Conservation (phyloP, 176 grass and related monocot species). For the Thalia dealbata region DNA sequence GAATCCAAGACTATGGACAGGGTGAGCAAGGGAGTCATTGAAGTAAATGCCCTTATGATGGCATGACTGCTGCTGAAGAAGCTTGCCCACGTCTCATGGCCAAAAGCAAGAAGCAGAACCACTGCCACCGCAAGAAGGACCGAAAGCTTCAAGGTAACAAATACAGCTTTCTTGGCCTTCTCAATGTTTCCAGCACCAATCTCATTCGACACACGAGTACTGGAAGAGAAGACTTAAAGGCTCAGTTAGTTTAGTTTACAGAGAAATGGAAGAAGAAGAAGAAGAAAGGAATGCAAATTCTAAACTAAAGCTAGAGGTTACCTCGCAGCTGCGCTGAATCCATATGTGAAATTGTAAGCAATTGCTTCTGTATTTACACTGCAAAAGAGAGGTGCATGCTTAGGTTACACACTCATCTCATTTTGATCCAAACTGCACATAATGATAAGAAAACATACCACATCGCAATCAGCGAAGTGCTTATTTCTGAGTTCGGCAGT, state of each 20-base stretch:
- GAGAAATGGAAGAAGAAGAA: background rate
- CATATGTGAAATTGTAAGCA: slow-evolving; percentile 74
- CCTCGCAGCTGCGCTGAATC: slow-evolving; percentile 82
- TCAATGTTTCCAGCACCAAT: slow-evolving; percentile 57
- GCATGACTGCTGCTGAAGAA: slow-evolving; percentile 50
- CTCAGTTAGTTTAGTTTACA: background rate
- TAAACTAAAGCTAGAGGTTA: background rate
- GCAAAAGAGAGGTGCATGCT: slow-evolving; percentile 9
- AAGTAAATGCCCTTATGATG: slow-evolving; percentile 48
- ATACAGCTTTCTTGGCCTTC: slow-evolving; percentile 58
- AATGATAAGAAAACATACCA: slow-evolving; percentile 38
- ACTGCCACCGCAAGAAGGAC: slow-evolving; percentile 46
- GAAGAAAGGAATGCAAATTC: background rate
- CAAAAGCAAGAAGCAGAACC: slow-evolving; percentile 42
- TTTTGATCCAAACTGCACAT: background rate
- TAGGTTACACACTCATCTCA: background rate
- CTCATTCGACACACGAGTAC: slow-evolving; percentile 88
- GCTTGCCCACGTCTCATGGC: slow-evolving; percentile 53
- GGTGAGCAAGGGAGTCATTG: slow-evolving; percentile 46
- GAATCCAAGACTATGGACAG: slow-evolving; percentile 74
- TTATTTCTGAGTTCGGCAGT: slow-evolving; percentile 64
- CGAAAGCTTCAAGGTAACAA: slow-evolving; percentile 59
- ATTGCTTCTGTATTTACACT: slow-evolving; percentile 72
- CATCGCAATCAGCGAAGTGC: slow-evolving; percentile 84
- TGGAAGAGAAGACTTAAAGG: slow-evolving; percentile 15